Percentiles rank a stretch among this genome's conserved stretches.
Evolutionary conservation across 352 stramenopile species (phyloP).

Genomic region (Phytophthora sp.): DNA sequence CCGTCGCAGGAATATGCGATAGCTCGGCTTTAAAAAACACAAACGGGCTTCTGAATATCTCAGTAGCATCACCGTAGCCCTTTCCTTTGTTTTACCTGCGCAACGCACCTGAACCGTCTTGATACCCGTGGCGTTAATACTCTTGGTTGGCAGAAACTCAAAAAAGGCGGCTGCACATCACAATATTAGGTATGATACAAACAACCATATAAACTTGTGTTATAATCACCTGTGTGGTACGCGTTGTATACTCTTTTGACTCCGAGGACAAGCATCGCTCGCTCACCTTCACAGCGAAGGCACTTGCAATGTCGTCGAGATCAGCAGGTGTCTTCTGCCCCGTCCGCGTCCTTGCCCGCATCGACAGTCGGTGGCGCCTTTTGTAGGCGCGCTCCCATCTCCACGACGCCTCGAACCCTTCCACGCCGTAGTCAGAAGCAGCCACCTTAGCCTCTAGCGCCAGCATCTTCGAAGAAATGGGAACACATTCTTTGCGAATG

Average conservation of each 20-base stretch:
- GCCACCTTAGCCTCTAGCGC: too few species aligned
- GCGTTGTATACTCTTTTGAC: conserved; percentile 1
- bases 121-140: neutral
- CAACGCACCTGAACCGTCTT: neutral
- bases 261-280: neutral
- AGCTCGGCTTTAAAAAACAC: neutral
- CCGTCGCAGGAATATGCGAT: neutral
- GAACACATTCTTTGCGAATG: too few species aligned
- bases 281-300: neutral
- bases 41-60: neutral
- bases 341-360: too few species aligned
- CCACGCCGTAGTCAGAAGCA: too few species aligned
- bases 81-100: neutral
- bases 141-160: neutral
- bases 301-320: neutral
- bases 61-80: neutral
- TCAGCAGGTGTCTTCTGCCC: neutral
- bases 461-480: too few species aligned
- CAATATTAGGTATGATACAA: too few species aligned
- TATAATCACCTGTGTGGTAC: conserved; percentile 1
- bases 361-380: too few species aligned
- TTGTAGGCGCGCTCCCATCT: too few species aligned
- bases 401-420: too few species aligned
- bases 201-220: neutral
- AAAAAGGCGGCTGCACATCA: neutral